These are phyloP conservation scores for Trichoderma asperellum DNA, from an alignment of 2,329 filamentous ascomycete species.

Conservation along the genomic window DNA sequence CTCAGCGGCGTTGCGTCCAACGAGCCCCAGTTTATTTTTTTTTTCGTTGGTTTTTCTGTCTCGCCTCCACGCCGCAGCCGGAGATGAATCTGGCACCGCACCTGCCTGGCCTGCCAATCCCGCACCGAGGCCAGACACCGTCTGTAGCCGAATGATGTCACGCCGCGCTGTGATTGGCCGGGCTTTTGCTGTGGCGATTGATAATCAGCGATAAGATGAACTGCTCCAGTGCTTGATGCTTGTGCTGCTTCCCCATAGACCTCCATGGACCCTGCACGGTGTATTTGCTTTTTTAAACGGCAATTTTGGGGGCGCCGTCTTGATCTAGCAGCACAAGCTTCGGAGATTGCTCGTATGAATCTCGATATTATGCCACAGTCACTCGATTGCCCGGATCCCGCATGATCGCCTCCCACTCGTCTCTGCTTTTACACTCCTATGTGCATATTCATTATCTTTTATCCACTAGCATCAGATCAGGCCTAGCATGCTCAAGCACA, in stretches of 20 bases:
- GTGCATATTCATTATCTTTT: not conserved
- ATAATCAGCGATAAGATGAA: constrained; percentile 28
- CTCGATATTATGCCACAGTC: not conserved
- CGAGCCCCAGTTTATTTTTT: not conserved
- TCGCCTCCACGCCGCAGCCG: constrained; percentile 24
- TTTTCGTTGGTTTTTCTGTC: not conserved
- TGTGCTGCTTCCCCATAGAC: not conserved
- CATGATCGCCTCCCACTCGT: not conserved
- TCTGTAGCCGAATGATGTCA: constrained; percentile 29
- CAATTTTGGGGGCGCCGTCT: no score
- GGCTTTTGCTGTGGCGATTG: constrained; percentile 3
- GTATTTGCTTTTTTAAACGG: not conserved
- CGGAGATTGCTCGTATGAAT: not conserved
- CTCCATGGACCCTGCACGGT: not conserved
- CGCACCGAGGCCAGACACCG: constrained; percentile 4
- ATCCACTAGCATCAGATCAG: not conserved
- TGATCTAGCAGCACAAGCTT: not conserved
- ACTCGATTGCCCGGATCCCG: not conserved
- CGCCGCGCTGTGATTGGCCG: constrained; percentile 23
- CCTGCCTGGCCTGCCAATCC: not conserved
- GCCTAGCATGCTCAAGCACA: not conserved
- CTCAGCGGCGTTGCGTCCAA: not conserved
- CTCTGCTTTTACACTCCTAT: not conserved
- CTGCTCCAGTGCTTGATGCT: not conserved
- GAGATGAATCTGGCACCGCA: constrained; percentile 22